Percentiles rank a stretch among this genome's conserved stretches.
These are phyloP conservation scores for Chlorella vulgaris DNA, from an alignment of 139 green algal species.

Conservation along the genomic window DNA sequence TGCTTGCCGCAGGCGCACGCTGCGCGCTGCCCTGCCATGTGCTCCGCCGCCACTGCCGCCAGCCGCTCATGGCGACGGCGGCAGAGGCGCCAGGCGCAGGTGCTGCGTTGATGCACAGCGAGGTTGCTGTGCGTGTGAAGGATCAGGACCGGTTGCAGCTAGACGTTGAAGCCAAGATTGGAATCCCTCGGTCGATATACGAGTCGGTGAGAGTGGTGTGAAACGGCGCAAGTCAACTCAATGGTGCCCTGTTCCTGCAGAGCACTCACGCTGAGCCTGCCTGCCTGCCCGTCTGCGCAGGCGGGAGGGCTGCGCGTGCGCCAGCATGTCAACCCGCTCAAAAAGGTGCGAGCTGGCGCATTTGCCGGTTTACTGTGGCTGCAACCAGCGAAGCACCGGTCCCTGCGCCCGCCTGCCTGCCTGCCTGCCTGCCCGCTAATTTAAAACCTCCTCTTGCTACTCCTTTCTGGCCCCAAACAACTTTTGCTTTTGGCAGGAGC, in stretches of 20 bases:
- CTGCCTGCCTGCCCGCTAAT: background rate
- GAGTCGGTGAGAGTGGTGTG: background rate
- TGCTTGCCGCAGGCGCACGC: too few relatives aligned
- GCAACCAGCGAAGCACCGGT: background rate
- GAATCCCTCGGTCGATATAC: constrained; percentile 7
- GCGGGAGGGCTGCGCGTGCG: constrained; percentile 56
- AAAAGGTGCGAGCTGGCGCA: constrained; percentile 22
- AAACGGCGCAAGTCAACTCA: too few relatives aligned
- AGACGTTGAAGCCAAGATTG: constrained; percentile 18
- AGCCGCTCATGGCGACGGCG: background rate
- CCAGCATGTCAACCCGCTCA: constrained; percentile 88
- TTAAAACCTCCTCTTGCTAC: constrained; percentile 21
- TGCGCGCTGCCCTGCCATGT: too few relatives aligned
- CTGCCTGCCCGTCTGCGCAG: constrained; percentile 24
- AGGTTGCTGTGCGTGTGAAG: background rate
- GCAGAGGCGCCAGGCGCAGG: too few relatives aligned
- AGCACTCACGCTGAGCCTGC: background rate
- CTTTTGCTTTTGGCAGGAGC: background rate
- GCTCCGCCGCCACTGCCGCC: background rate
- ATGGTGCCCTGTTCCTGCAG: too few relatives aligned
- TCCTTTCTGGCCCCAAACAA: background rate
- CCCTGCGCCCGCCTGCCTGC: background rate
- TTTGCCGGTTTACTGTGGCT: too few relatives aligned
- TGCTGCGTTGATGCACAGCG: background rate
- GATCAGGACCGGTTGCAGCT: constrained; percentile 29